Evolutionary conservation across 352 stramenopile genomes (phyloP).

Genomic region (Thraustochytrium striatum): DNA sequence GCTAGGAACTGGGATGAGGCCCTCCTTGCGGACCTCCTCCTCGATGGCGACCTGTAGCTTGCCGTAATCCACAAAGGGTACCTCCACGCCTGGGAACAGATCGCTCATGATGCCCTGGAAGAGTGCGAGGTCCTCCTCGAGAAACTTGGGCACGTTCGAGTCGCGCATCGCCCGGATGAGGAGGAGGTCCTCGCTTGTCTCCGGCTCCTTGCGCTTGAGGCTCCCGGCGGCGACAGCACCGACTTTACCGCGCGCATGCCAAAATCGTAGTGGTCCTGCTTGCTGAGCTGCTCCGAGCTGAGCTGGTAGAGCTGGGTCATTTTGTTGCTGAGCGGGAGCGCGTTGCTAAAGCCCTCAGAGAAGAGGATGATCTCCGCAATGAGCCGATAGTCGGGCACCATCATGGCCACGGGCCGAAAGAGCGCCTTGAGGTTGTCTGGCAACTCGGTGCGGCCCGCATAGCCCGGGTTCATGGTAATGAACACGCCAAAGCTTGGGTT

Average conservation of each 20-base stretch:
- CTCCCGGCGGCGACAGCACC: slow-evolving; percentile 84
- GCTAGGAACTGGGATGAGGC: slow-evolving; percentile 12
- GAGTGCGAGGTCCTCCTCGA: slow-evolving; percentile 85
- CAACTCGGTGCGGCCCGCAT: slow-evolving; percentile 81
- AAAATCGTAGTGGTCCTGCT: slow-evolving; percentile 91
- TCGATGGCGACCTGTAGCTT: slow-evolving; percentile 66
- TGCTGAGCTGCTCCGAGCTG: slow-evolving; percentile 84
- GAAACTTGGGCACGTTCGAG: slow-evolving; percentile 90
- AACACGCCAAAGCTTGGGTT: slow-evolving; percentile 87
- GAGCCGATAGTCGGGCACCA: slow-evolving; percentile 86
- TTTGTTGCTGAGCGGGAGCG: slow-evolving; percentile 82
- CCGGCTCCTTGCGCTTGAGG: slow-evolving; percentile 84
- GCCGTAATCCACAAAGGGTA: slow-evolving; percentile 88
- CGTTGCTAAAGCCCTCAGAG: slow-evolving; percentile 85
- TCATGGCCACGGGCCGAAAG: slow-evolving; percentile 87
- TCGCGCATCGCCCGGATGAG: slow-evolving; percentile 92
- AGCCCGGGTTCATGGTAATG: slow-evolving; percentile 91
- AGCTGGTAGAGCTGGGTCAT: slow-evolving; percentile 88
- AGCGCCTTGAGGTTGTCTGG: slow-evolving; percentile 88
- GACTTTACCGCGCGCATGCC: slow-evolving; percentile 87
- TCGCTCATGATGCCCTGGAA: slow-evolving; percentile 89
- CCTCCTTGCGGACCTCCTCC: slow-evolving; percentile 31
- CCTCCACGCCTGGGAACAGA: slow-evolving; percentile 84
- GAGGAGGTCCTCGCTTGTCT: slow-evolving; percentile 86
- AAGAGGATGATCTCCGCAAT: slow-evolving; percentile 92